Evolutionary conservation across 495 filamentous ascomycete genomes (phyloP).

Genomic region (Penicillium steckii): DNA sequence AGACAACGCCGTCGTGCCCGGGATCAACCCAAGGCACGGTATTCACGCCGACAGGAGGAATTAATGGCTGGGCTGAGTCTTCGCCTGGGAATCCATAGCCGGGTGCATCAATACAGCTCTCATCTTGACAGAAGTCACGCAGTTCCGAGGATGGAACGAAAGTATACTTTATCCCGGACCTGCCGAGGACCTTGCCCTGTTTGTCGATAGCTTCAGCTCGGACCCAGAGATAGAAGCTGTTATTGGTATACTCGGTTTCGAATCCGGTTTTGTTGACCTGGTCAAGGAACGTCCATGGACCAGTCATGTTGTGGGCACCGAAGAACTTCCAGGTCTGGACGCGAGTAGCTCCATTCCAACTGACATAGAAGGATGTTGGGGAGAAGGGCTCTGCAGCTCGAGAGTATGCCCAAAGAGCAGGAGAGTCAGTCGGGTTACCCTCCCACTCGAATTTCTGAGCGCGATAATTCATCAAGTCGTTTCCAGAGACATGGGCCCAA

Average conservation of each 20-base stretch:
- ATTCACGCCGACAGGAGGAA: constrained; percentile 36
- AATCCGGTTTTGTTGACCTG: constrained; percentile 38
- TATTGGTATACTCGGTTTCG: constrained; percentile 36
- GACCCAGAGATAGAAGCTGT: constrained; percentile 34
- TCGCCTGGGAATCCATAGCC: constrained; percentile 39
- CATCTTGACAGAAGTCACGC: constrained; percentile 33
- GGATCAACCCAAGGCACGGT: constrained; percentile 45
- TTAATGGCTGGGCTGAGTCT: constrained; percentile 23
- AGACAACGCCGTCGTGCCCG: constrained; percentile 23
- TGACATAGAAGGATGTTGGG: constrained; percentile 41
- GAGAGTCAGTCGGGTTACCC: constrained; percentile 41
- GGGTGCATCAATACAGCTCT: constrained; percentile 31
- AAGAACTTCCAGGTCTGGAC: constrained; percentile 42
- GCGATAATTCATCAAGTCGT: constrained; percentile 44
- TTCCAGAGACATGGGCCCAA: constrained; percentile 38
- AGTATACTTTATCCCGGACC: constrained; percentile 36
- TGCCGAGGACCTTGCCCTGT: constrained; percentile 33
- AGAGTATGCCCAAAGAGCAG: constrained; percentile 45
- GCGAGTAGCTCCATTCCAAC: constrained; percentile 51
- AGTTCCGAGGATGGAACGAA: constrained; percentile 42
- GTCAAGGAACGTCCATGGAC: constrained; percentile 30
- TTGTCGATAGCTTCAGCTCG: constrained; percentile 37
- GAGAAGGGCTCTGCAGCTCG: constrained; percentile 26
- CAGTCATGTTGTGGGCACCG: constrained; percentile 33
- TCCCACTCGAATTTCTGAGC: constrained; percentile 47